phyloP scores from a whole-genome alignment of 805 yeast species.

The Saturnispora hagleri region DNA sequence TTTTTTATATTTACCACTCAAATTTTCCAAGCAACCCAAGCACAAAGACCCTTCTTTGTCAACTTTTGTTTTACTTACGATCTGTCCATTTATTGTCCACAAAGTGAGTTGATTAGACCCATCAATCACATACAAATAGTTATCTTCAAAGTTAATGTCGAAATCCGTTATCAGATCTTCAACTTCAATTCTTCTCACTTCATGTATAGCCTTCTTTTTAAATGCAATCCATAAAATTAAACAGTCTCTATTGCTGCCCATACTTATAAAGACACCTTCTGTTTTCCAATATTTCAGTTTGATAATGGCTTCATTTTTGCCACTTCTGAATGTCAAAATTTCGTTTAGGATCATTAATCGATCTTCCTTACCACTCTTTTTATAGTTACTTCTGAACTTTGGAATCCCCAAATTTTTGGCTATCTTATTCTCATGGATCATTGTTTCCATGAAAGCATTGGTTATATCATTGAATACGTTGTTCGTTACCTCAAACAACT shows the following conservation, averaged over 20 bases:
- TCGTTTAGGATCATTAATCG: conserved; percentile 47
- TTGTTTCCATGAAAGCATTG: conserved; percentile 25
- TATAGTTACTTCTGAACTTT: conserved; percentile 27
- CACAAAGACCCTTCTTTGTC: not conserved
- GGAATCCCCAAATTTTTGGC: not conserved
- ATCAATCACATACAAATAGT: conserved; percentile 33
- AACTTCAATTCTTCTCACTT: conserved; percentile 9
- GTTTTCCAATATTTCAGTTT: conserved; percentile 38
- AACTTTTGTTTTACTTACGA: not conserved
- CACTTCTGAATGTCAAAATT: conserved; percentile 45
- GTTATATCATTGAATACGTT: conserved; percentile 30
- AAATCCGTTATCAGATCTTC: conserved; percentile 23
- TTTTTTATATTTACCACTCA: not conserved
- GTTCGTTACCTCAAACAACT: conserved; percentile 25
- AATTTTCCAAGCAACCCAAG: not conserved
- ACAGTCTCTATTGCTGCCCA: conserved; percentile 46
- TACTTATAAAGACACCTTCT: conserved; percentile 45
- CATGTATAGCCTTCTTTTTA: conserved; percentile 40
- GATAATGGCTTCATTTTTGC: conserved; percentile 39
- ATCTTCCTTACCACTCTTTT: conserved; percentile 39
- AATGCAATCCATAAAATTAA: conserved; percentile 57
- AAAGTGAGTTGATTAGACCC: conserved; percentile 43
- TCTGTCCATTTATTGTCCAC: conserved; percentile 5
- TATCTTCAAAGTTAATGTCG: conserved; percentile 25
- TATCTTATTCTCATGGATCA: conserved; percentile 1